These are phyloP conservation scores for Sclerotinia trifoliorum DNA, from an alignment of 2,329 filamentous ascomycete species.

Conservation along the genomic window DNA sequence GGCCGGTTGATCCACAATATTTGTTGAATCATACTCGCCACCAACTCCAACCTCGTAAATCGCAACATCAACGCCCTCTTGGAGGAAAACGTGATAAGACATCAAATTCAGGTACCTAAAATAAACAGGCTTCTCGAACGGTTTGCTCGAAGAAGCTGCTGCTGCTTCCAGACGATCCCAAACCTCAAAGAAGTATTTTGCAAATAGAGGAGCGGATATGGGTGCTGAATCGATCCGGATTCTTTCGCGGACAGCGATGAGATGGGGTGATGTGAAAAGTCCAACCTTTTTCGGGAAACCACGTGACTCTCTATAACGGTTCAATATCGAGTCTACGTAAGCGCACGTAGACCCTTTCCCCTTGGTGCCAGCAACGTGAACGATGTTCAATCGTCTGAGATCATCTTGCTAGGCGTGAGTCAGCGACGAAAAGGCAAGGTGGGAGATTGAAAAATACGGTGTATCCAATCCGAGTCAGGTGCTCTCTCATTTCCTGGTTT, in stretches of 20 bases:
- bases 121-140: constrained; percentile 51
- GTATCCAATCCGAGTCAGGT: constrained; percentile 76
- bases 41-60: constrained; percentile 68
- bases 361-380: constrained; percentile 75
- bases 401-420: constrained; percentile 32
- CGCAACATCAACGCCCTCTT: constrained; percentile 59
- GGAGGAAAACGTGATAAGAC: constrained; percentile 64
- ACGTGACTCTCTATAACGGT: constrained; percentile 46
- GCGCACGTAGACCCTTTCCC: constrained; percentile 74
- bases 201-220: constrained; percentile 58
- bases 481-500: constrained; percentile 76
- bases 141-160: constrained; percentile 37
- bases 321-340: constrained; percentile 62
- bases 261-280: constrained; percentile 68
- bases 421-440: not conserved
- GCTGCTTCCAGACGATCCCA: constrained; percentile 54
- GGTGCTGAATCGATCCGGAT: constrained; percentile 61
- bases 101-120: constrained; percentile 64
- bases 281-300: constrained; percentile 46
- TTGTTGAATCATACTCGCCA: constrained; percentile 68
- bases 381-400: constrained; percentile 59
- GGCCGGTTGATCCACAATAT: constrained; percentile 58
- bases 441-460: constrained; percentile 44
- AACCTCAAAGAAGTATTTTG: constrained; percentile 66
- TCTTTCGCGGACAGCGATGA: constrained; percentile 65